Base-by-base conservation (phyloP, 1,139 yeast genomes). In the Pichia sp. region DNA sequence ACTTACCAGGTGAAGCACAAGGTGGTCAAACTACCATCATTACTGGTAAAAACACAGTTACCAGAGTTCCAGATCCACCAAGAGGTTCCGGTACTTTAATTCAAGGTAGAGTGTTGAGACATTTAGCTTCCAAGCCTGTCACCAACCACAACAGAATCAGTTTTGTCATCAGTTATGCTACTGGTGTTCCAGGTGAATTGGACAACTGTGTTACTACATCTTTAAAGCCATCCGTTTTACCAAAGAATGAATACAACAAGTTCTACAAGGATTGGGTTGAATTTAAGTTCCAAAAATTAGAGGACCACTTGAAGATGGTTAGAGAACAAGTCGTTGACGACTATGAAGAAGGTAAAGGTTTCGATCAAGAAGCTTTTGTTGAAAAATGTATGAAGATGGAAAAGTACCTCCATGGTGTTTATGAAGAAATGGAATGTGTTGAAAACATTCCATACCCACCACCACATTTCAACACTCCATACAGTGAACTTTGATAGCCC, bases 21-120 rank as follows among this genome's bases (percentile, higher is more conserved):
- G 71, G 71, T 28, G 71, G 71, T 15, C 67, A 67, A 46, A 67
- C 72, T 2, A 69, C 67, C 5, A 53, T 68, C 24, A 58, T 59
- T 45, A 60, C 66, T 21, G 72, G 71, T 21, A 58, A 61, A 47
- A 68, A 66, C 40, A 54, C 55, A 17, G 55, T 65, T 34, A 50
- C 62, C 40, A 55, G 62, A 30, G 67, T 67, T 34, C 66, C 67
- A 10, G 70, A 66, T 40, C 72, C 72, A 20, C 64, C 63, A 42
- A 51, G 59, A 28, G 72, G 72, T 8, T 63, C 62, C 44, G 70
- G 68, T 15, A 59, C 70, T n/a, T 46, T 68, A 32, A 57, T 68
- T 38, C 71, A 68, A 55, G 72, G 71, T 15, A 58, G 69, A 53
- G 68, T 68, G 11, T 53, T 68, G 34, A 62, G 61, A 51, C 72